Percentiles rank a stretch among this genome's conserved stretches.
These are phyloP conservation scores for Colletotrichum noveboracense DNA, from an alignment of 2,329 filamentous ascomycete species.

Conservation along the genomic window DNA sequence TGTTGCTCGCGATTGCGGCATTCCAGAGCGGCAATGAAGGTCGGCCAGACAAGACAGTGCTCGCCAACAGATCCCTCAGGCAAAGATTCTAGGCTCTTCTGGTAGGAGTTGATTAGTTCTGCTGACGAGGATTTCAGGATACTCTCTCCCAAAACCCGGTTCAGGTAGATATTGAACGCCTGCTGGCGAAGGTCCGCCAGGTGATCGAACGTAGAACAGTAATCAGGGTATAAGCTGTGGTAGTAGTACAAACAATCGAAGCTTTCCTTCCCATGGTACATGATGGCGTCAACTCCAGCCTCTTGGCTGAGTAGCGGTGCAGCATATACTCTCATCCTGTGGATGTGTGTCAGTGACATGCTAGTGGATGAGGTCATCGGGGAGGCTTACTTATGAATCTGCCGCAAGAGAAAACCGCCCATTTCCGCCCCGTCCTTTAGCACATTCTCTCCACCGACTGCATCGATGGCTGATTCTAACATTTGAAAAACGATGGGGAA, in stretches of 20 bases:
- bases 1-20: background rate
- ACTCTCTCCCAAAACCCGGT: background rate
- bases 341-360: background rate
- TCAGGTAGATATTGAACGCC: conserved; percentile 6
- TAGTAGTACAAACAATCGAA: conserved; percentile 13
- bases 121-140: background rate
- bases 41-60: conserved; percentile 2
- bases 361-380: background rate
- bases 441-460: conserved; percentile 25
- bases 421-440: background rate
- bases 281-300: background rate
- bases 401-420: background rate
- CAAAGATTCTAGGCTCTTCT: background rate
- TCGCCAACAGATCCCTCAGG: background rate
- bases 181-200: conserved; percentile 2
- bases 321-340: conserved; percentile 3
- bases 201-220: background rate
- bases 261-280: background rate
- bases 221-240: background rate
- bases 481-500: conserved; percentile 30
- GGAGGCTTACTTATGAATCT: conserved; percentile 10
- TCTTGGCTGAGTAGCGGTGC: background rate
- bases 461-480: conserved; percentile 29
- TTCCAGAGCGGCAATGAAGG: conserved; percentile 6
- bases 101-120: background rate